Conservation (phyloP, 192 early-diverging fungal genomes). For the Cladochytrium replicatum region DNA sequence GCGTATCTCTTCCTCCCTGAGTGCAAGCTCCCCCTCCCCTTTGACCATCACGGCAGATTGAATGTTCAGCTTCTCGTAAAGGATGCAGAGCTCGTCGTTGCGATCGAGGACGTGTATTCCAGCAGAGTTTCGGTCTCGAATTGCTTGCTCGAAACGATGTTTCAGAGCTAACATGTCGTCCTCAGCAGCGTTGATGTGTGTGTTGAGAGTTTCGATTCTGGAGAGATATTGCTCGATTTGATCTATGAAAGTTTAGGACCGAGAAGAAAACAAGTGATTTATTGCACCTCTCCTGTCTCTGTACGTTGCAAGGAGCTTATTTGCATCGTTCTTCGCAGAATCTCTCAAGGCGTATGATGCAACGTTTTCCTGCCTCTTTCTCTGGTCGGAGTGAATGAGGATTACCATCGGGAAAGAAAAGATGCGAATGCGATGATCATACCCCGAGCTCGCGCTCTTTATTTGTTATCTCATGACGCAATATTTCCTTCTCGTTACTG, state of each 20-base stretch:
- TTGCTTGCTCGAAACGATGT: constrained; percentile 34
- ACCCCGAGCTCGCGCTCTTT: constrained; percentile 51
- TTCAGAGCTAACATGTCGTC: constrained; percentile 40
- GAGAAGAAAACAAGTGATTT: background rate
- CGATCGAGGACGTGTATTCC: constrained; percentile 48
- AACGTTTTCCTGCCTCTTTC: constrained; percentile 41
- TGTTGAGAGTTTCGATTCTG: constrained; percentile 46
- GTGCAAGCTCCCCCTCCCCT: constrained; percentile 26
- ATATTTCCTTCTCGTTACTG: constrained; percentile 54
- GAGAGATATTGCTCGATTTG: constrained; percentile 49
- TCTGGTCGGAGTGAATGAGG: constrained; percentile 16
- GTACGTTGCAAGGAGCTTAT: constrained; percentile 43
- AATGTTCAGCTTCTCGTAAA: constrained; percentile 46
- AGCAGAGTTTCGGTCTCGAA: constrained; percentile 39
- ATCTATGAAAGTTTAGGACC: constrained; percentile 21
- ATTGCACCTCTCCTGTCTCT: constrained; percentile 34
- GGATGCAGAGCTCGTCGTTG: constrained; percentile 52
- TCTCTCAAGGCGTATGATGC: constrained; percentile 45
- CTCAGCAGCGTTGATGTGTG: constrained; percentile 41
- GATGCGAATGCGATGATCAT: background rate
- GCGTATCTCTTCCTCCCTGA: constrained; percentile 30
- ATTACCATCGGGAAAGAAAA: background rate
- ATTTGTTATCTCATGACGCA: constrained; percentile 43
- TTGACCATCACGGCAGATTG: constrained; percentile 26
- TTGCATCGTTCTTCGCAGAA: constrained; percentile 49